phyloP scores from a whole-genome alignment of 192 early-diverging fungal genomes.

The Rhizophlyctis rosea region DNA sequence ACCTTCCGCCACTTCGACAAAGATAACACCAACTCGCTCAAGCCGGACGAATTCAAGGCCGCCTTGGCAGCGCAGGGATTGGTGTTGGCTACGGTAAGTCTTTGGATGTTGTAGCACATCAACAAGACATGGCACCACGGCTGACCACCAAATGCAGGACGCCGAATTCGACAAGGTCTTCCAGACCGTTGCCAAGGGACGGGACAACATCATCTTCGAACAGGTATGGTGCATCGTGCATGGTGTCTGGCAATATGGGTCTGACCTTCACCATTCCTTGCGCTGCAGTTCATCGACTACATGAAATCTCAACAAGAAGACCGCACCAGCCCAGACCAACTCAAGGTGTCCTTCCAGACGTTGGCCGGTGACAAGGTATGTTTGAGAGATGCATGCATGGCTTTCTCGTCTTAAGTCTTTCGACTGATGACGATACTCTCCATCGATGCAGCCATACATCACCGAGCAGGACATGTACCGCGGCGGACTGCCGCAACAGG shows the following conservation, averaged over 20 bases:
- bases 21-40: conserved; percentile 76
- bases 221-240: conserved; percentile 44
- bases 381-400: conserved; percentile 3
- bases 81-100: conserved; percentile 4
- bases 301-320: conserved; percentile 86
- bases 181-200: conserved; percentile 55
- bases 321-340: conserved; percentile 80
- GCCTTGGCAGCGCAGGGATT: conserved; percentile 60
- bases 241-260: not conserved
- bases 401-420: no score
- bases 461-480: conserved; percentile 80
- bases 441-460: conserved; percentile 54
- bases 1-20: conserved; percentile 92
- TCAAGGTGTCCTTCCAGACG: conserved; percentile 79
- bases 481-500: conserved; percentile 69
- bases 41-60: conserved; percentile 77
- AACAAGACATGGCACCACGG: no score
- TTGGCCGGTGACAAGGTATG: conserved; percentile 74
- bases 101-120: no score
- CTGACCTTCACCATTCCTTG: not conserved
- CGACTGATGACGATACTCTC: no score
- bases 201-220: conserved; percentile 75
- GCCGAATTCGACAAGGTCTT: conserved; percentile 71
- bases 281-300: conserved; percentile 83
- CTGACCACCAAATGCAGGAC: no score